Base-by-base conservation (phyloP, 2,329 filamentous ascomycete genomes). In the Colletotrichum paranaense region DNA sequence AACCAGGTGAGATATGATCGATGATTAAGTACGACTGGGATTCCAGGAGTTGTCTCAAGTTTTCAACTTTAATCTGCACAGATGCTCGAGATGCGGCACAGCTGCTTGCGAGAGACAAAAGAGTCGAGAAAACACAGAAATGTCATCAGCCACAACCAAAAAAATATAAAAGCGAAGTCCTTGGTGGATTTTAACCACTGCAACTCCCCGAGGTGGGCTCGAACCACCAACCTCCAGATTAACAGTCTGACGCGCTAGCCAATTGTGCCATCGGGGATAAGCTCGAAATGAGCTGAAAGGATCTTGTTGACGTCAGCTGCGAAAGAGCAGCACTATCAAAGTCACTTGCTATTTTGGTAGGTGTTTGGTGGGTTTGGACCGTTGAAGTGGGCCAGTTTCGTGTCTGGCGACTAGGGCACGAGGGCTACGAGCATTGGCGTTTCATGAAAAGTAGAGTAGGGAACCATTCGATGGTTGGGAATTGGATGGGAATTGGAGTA, bases 141-240 rank as follows among this genome's bases (percentile, higher is more conserved):
- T 5, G 16, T 42, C 16, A 3, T 42, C 38, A 19, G 8, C 16
- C 26, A 26, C 53, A 28, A 9, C 4, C 4, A 24, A 32, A 22
- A 58, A n/a, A 32, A 26, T 0, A 1, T 12, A 49, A 64, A 65
- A 70, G 32, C 8, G 1, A 26, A 2, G 0, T 6, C 59, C 26
- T 2, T 38, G 19, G 32, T 58, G 67, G 71, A 2, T 26, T 73
- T 24, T 11, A 73, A 71, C 67, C 67, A 66, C 59, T 69, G 8
- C 1, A 7, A 38, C 70, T 73, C 70, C 70, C 70, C 70, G 70
- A 73, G 71, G 67, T 73, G 71, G 67, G 71, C 71, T 73, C 71
- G 71, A 73, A 73, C 71, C 71, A 73, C 71, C 71, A 73, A 73
- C 71, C 71, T 73, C 71, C 71, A 73, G 71, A 73, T 73, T 73